Base-by-base conservation (phyloP, 2,329 filamentous ascomycete species). In the Neonectria punicea region DNA sequence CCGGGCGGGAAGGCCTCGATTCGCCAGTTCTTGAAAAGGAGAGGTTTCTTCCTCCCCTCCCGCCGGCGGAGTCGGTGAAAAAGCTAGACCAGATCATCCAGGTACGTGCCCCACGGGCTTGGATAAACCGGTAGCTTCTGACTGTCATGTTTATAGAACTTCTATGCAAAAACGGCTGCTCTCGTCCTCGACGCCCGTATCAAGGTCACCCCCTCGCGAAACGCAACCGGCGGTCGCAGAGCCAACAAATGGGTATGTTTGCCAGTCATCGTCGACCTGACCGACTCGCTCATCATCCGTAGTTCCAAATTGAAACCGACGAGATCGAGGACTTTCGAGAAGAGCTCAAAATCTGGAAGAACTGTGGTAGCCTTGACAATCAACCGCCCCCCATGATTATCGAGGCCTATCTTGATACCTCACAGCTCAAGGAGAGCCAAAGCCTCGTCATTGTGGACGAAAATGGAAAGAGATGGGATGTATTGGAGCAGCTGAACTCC, bases 251-350 rank as follows among this genome's bases (percentile, higher is more conserved):
- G 93, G 93, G 93, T 95, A 86, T 67, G 90, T 83, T 34, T 51
- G 16, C 49, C 30, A 59, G 47, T 39, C 20, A 47, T 50, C 13
- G 28, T 18, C 36, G 28, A 4, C 25, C 20, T 16, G 41, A 16
- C 3, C 30, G 18, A 34, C 58, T 47, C 25, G 51, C 74, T 75
- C 43, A 73, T 63, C 41, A 34, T 46, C 34, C 54, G 50, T 75
- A 98, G 96, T 99, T 98, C 81, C 97, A 97, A 83, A 90, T 98
- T 72, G 92, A 97, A 71, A 91, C 97, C 49, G 92, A 97, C 73
- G 96, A 99, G 73, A 95, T 95, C 68, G 93, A 97, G 75, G 90
- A 92, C 66, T 94, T 97, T 75, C 86, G 87, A 74, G 91, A 97
- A 70, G 92, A 96, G 69, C 86, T 98, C 67, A 86, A 87, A 72